These are phyloP conservation scores for Penstemon barbatus DNA, from an alignment of 257 asterid species.

Conservation along the genomic window DNA sequence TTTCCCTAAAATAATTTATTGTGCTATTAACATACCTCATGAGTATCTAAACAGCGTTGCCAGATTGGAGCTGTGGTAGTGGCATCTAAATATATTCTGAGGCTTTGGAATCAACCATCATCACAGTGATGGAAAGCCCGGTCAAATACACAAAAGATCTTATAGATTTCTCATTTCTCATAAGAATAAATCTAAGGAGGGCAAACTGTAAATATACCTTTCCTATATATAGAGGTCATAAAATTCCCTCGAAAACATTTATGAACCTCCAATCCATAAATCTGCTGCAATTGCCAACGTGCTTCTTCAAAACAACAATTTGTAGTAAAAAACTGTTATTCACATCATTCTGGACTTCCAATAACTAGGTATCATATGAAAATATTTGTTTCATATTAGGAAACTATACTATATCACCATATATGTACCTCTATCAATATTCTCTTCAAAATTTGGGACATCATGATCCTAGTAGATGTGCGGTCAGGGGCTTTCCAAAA, in stretches of 20 bases:
- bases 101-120: constrained; percentile 56
- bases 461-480: not conserved
- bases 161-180: constrained; percentile 8
- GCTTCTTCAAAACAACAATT: too few species aligned
- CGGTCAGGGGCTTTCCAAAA: constrained; percentile 2
- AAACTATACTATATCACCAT: too few species aligned
- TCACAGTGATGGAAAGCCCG: constrained; percentile 92
- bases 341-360: not conserved
- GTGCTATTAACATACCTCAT: too few species aligned
- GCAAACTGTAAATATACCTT: constrained; percentile 45
- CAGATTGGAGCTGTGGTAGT: too few species aligned
- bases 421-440: too few species aligned
- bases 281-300: constrained; percentile 59
- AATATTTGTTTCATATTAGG: too few species aligned
- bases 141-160: constrained; percentile 26
- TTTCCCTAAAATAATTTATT: too few species aligned
- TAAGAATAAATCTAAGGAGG: constrained; percentile 14
- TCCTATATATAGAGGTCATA: constrained; percentile 98
- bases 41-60: too few species aligned
- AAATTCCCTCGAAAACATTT: constrained; percentile 95
- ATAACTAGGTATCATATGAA: not conserved
- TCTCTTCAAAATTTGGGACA: too few species aligned
- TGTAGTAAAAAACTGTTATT: constrained; percentile 1
- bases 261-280: constrained; percentile 93
- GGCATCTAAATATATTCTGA: too few species aligned